Conservation (phyloP, 371 early-diverging fungal genomes). For the Apophysomyces ossiformis region DNA sequence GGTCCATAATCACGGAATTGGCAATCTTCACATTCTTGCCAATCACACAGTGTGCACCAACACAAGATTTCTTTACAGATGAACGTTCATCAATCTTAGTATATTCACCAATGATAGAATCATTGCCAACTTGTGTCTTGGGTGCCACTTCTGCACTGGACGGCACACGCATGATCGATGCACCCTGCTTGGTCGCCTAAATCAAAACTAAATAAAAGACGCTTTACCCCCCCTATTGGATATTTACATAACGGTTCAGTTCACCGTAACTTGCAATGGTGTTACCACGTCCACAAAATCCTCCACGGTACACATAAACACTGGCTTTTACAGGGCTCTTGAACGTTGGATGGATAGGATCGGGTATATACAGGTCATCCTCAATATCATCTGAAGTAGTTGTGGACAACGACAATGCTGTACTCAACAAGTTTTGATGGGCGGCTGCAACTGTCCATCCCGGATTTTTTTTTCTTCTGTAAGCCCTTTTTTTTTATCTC, state of each 20-base stretch:
- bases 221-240: background rate
- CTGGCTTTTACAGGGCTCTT: conserved; percentile 54
- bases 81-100: conserved; percentile 90
- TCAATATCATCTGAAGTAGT: conserved; percentile 42
- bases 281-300: conserved; percentile 79
- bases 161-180: conserved; percentile 59
- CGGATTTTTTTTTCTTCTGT: background rate
- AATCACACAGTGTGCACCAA: conserved; percentile 91
- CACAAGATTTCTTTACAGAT: conserved; percentile 89
- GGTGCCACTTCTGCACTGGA: conserved; percentile 66
- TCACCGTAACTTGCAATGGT: conserved; percentile 86
- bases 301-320: conserved; percentile 52
- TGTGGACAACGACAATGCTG: conserved; percentile 53
- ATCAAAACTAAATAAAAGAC: conserved; percentile 9
- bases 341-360: conserved; percentile 38
- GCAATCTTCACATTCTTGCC: conserved; percentile 95
- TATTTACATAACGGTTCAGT: conserved; percentile 79
- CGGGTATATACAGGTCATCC: conserved; percentile 26
- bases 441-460: conserved; percentile 34
- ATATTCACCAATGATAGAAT: conserved; percentile 89
- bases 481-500: conserved; percentile 2
- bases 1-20: conserved; percentile 94
- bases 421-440: conserved; percentile 38
- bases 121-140: conserved; percentile 84
- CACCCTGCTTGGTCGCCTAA: conserved; percentile 64